Base-by-base conservation (phyloP, 163 green algal species). In the Coccomyxa subellipsoidea region DNA sequence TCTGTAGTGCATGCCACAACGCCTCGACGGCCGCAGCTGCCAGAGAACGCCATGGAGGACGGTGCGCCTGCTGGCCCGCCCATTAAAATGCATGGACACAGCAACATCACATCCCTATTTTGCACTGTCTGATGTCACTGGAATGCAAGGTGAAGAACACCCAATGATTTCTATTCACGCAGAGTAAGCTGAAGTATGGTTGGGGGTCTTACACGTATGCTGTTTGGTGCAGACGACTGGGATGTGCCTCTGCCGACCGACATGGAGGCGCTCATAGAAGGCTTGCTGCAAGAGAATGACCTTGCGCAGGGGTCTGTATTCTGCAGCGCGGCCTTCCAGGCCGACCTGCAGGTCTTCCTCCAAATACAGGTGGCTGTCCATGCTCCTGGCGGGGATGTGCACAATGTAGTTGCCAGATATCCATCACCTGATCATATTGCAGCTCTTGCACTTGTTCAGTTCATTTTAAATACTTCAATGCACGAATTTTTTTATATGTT, bases 261-360 rank as follows among this genome's bases (percentile, higher is more conserved):
- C 32, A 77, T 77, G 70, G 70, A 77, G 2, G 70, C 8, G 10
- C 32, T 77, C n/a, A 40, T 38, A 81, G 47, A 69, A 47, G 29
- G 34, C 8, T 47, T 53, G 47, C 37, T 47, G n/a, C 47, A 47
- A 8, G 40, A 38, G 25, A 15, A 32, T 29, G 77, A 81, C 47
- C n/a, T 69, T 9, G 31, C 54, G 23, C 10, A 47, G 15, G 38
- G 54, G 38, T 34, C 36, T 18, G 31, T 72, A 7, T 76, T 38
- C 36, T 90, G 84, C 88, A 91, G 84, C 54, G 80, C 83, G 18
- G 87, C 84, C 4, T 95, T 95, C 80, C 80, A 80, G 7, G 38
- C 87, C 25, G 84, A 81, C 2, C 80, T 96, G 38, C 25, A 70
- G 1, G 54, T 66, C 21, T 93, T 94, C 85, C 84, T 95, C 69